A percentile compares a stretch with the other conserved stretches of the same genome.
These are phyloP conservation scores for Claviceps paspali DNA, from an alignment of 2,329 filamentous ascomycete genomes.

Conservation along the genomic window DNA sequence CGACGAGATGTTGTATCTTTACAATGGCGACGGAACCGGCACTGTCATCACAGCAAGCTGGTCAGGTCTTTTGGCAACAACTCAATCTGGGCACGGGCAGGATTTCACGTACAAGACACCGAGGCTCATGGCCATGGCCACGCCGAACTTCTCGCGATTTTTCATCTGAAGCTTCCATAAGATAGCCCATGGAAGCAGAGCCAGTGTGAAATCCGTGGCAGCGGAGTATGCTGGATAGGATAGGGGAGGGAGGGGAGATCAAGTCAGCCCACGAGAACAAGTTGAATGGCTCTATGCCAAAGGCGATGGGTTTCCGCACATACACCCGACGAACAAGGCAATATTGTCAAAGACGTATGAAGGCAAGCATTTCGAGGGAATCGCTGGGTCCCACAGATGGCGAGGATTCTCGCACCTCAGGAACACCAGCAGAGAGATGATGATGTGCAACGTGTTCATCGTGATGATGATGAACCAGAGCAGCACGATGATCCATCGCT, in stretches of 20 bases:
- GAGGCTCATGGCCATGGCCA: slow-evolving; percentile 6
- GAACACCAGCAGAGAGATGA: slow-evolving; percentile 6
- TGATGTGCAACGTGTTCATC: slow-evolving; percentile 3
- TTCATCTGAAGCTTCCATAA: slow-evolving; percentile 6
- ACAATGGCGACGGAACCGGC: slow-evolving; percentile 5
- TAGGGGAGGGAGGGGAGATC: too few relatives aligned
- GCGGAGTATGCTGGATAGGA: slow-evolving; percentile 3
- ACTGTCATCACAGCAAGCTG: too few relatives aligned
- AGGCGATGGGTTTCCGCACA: too few relatives aligned
- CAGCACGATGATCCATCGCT: slow-evolving; percentile 3
- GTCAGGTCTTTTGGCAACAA: not conserved
- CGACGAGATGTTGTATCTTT: slow-evolving; percentile 5
- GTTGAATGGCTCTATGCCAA: too few relatives aligned
- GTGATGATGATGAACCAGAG: slow-evolving; percentile 6
- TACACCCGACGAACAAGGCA: slow-evolving; percentile 5
- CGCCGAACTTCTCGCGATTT: slow-evolving; percentile 5
- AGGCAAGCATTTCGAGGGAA: slow-evolving; percentile 3
- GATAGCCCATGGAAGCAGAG: slow-evolving; percentile 5
- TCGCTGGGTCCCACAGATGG: slow-evolving; percentile 4
- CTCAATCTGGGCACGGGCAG: too few relatives aligned
- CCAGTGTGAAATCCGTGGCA: slow-evolving; percentile 5
- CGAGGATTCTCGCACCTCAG: slow-evolving; percentile 4
- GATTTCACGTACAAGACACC: slow-evolving; percentile 5
- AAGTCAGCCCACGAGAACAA: not conserved
- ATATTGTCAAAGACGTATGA: slow-evolving; percentile 1